A percentile compares a stretch with the other conserved stretches of the same genome.
phyloP scores from a whole-genome alignment of 139 green algal genomes.

The Diplosphaera chodatii region DNA sequence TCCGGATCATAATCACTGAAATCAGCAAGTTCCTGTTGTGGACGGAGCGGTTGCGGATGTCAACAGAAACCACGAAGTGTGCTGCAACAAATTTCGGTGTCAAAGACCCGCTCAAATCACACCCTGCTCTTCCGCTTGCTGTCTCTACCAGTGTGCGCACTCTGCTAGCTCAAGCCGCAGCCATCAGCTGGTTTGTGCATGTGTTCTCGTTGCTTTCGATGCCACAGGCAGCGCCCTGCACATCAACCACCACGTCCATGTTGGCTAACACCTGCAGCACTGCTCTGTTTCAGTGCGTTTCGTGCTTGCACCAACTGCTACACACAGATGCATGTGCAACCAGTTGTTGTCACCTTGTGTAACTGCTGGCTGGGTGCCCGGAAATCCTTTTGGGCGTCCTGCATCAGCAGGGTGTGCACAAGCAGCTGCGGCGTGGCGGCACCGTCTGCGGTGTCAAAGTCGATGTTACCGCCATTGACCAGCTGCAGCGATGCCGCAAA shows the following conservation, averaged over 20 bases:
- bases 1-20: too few species aligned
- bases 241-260: background rate
- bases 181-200: background rate
- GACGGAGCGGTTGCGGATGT: too few species aligned
- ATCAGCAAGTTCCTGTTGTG: too few species aligned
- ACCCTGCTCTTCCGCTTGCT: too few species aligned
- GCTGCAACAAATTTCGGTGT: too few species aligned
- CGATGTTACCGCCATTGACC: conserved; percentile 36
- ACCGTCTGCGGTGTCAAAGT: background rate
- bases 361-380: background rate
- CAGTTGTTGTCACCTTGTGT: background rate
- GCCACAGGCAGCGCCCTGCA: background rate
- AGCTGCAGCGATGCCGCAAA: conserved; percentile 44
- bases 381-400: conserved; percentile 4
- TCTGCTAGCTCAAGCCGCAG: background rate
- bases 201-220: background rate
- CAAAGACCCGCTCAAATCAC: too few species aligned
- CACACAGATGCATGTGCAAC: too few species aligned
- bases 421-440: conserved; percentile 6
- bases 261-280: too few species aligned
- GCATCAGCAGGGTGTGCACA: background rate
- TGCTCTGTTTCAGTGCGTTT: too few species aligned
- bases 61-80: too few species aligned
- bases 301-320: too few species aligned
- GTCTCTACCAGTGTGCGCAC: too few species aligned